phyloP scores from a whole-genome alignment of 2,329 filamentous ascomycete genomes.

The Colletotrichum lupini region DNA sequence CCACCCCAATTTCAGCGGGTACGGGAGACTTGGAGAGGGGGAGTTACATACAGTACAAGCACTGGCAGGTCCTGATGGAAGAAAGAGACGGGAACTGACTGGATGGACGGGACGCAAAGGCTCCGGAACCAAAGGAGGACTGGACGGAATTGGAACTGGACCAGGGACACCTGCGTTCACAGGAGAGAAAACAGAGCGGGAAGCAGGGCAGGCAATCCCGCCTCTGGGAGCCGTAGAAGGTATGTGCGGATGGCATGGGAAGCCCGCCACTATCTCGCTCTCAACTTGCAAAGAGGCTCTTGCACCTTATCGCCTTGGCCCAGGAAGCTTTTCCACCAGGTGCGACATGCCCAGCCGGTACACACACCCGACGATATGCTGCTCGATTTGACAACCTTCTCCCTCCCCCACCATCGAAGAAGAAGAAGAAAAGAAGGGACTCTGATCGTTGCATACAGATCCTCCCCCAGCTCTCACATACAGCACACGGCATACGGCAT shows the following conservation, averaged over 20 bases:
- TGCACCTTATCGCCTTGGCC: slow-evolving; percentile 8
- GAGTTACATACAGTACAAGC: slow-evolving; percentile 14
- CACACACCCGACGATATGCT: slow-evolving; percentile 1
- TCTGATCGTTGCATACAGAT: slow-evolving; percentile 14
- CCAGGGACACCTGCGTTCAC: not conserved
- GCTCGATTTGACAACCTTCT: slow-evolving; percentile 4
- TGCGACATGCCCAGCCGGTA: slow-evolving; percentile 11
- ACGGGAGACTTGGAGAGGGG: not conserved
- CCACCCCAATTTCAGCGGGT: slow-evolving; percentile 22
- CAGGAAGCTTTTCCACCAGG: not conserved
- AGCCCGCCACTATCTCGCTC: not conserved
- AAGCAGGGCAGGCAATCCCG: slow-evolving; percentile 6
- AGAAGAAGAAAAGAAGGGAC: slow-evolving; percentile 20
- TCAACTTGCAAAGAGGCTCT: not conserved
- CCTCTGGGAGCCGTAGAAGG: not conserved
- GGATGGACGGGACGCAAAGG: not conserved
- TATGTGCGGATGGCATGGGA: slow-evolving; percentile 2
- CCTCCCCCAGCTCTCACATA: not conserved
- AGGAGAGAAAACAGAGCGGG: not conserved
- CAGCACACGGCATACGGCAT: not conserved
- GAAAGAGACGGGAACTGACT: not conserved
- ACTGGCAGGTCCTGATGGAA: slow-evolving; percentile 17
- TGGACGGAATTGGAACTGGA: not conserved
- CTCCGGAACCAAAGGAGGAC: too few relatives aligned
- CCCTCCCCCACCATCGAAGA: not conserved